Percentiles rank a stretch among this genome's conserved stretches.
These are phyloP conservation scores for Wickerhamiella allomyrinae DNA, from an alignment of 805 yeast genomes.

Conservation along the genomic window DNA sequence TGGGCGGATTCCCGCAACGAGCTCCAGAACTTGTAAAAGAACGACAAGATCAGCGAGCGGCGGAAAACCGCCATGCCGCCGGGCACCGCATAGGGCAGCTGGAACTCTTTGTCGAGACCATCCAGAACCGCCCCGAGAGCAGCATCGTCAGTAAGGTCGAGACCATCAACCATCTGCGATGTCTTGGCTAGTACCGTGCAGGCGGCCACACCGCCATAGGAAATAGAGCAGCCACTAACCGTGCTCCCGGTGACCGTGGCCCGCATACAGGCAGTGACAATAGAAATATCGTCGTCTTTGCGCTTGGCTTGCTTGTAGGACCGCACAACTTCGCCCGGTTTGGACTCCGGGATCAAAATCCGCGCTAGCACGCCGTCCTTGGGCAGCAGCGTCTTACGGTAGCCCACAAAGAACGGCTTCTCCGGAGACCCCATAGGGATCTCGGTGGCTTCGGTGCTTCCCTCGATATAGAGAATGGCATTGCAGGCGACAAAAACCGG, in stretches of 20 bases:
- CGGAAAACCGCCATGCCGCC: conserved; percentile 38
- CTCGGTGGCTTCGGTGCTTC: conserved; percentile 20
- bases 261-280: conserved; percentile 32
- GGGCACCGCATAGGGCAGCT: conserved; percentile 31
- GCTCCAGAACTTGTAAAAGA: conserved; percentile 33
- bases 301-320: conserved; percentile 35
- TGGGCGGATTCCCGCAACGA: conserved; percentile 17
- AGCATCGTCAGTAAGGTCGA: conserved; percentile 9
- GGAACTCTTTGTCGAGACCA: conserved; percentile 27
- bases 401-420: conserved; percentile 30
- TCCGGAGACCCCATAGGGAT: conserved; percentile 25
- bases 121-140: conserved; percentile 3
- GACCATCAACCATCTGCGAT: conserved; percentile 21
- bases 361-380: conserved; percentile 25
- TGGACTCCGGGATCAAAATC: conserved; percentile 30
- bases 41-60: conserved; percentile 31
- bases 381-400: conserved; percentile 30
- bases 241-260: conserved; percentile 11
- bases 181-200: conserved; percentile 30
- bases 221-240: conserved; percentile 23
- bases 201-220: conserved; percentile 38
- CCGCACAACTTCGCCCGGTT: conserved; percentile 26
- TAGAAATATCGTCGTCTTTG: conserved; percentile 37
- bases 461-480: conserved; percentile 28
- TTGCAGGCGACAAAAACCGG: conserved; percentile 33